These are phyloP conservation scores for Phaeophleospora eucalypticola DNA, from an alignment of 2,329 filamentous ascomycete genomes.

Conservation along the genomic window DNA sequence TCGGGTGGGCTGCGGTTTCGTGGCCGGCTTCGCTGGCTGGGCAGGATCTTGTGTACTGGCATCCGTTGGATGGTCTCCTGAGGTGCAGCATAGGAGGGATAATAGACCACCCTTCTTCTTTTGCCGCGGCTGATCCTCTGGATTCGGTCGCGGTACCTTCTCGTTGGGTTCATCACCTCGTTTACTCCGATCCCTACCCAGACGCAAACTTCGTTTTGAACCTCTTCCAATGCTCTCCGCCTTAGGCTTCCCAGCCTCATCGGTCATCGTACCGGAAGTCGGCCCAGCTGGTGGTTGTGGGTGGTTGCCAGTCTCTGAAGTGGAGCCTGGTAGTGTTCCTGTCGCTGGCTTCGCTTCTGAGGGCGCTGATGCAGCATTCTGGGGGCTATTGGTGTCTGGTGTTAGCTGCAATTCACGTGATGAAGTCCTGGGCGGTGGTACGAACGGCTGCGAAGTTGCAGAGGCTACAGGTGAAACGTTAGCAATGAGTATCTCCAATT, in stretches of 20 bases:
- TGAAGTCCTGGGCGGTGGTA: conserved; percentile 16
- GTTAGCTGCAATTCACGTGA: conserved; percentile 17
- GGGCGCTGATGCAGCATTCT: conserved; percentile 10
- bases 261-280: neutral
- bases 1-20: conserved; percentile 35
- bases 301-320: neutral
- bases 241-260: conserved; percentile 22
- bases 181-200: conserved; percentile 44
- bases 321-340: neutral
- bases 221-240: conserved; percentile 42
- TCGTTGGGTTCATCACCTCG: conserved; percentile 41
- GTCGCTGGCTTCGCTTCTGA: neutral
- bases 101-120: conserved; percentile 43
- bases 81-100: conserved; percentile 62
- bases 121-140: conserved; percentile 32
- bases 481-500: too few species aligned
- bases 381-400: conserved; percentile 14
- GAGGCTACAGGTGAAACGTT: too few species aligned
- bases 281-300: neutral
- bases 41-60: conserved; percentile 53
- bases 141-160: conserved; percentile 36
- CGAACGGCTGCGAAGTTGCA: conserved; percentile 21
- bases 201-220: conserved; percentile 45
- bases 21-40: conserved; percentile 42
- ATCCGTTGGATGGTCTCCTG: conserved; percentile 58